Evolutionary conservation across 176 grass and related monocot species (phyloP).

Genomic region (Secale cereale): DNA sequence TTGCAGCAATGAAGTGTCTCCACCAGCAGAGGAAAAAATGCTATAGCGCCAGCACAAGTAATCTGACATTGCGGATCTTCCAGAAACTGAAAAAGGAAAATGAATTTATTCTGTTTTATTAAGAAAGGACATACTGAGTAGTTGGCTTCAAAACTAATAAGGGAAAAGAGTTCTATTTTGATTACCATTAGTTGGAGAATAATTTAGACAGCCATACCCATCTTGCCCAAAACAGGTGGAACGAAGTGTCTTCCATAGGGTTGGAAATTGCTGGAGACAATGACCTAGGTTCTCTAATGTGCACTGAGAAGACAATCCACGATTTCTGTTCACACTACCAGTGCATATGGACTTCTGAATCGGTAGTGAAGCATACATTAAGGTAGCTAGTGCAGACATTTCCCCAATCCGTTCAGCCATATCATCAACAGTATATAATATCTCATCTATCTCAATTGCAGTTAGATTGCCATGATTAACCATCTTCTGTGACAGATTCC

Average conservation of each 20-base stretch:
- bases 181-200: constrained; percentile 50
- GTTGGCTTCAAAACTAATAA: constrained; percentile 17
- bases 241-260: constrained; percentile 69
- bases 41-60: constrained; percentile 79
- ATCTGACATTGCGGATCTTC: constrained; percentile 66
- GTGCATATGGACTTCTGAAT: constrained; percentile 78
- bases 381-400: constrained; percentile 85
- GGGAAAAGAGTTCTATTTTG: constrained; percentile 11
- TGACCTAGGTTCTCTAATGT: constrained; percentile 75
- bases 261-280: constrained; percentile 68
- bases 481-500: constrained; percentile 69
- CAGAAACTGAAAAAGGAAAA: constrained; percentile 41
- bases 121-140: neutral
- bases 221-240: constrained; percentile 76
- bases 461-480: constrained; percentile 34
- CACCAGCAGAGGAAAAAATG: constrained; percentile 76
- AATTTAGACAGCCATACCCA: constrained; percentile 58
- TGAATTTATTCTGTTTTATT: constrained; percentile 7
- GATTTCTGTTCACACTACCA: constrained; percentile 78
- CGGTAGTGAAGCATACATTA: constrained; percentile 85
- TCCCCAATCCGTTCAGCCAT: constrained; percentile 76
- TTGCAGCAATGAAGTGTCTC: constrained; percentile 85
- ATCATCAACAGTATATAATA: constrained; percentile 77
- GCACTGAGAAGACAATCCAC: constrained; percentile 58
- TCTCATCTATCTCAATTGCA: constrained; percentile 74